phyloP scores from a whole-genome alignment of 257 asterid genomes.

The Forsythia viridissima region DNA sequence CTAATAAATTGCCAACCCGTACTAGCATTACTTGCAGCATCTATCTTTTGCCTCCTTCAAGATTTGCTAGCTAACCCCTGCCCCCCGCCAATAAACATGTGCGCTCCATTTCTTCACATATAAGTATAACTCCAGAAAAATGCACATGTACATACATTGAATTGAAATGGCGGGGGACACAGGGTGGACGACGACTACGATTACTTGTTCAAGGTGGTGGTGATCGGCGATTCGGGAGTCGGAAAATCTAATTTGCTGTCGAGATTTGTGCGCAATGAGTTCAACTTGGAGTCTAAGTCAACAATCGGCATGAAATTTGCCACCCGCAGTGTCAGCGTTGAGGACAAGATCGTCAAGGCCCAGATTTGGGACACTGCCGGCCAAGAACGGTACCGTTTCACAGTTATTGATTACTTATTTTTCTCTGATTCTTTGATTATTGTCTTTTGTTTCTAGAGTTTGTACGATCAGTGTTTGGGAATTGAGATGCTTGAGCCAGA shows the following conservation, averaged over 20 bases:
- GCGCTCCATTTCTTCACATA: no score
- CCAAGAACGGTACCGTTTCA: conserved; percentile 40
- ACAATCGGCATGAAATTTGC: conserved; percentile 65
- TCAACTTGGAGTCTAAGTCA: conserved; percentile 64
- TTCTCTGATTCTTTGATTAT: neutral
- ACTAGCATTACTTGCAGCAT: no score
- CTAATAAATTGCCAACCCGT: no score
- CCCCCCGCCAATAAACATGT: no score
- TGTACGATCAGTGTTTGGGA: neutral
- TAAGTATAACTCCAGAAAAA: no score
- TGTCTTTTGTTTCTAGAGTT: neutral
- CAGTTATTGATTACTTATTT: no score
- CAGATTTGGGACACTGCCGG: conserved; percentile 30
- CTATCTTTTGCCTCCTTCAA: no score
- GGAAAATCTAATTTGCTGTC: conserved; percentile 60
- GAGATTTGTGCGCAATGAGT: conserved; percentile 59
- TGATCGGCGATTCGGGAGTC: conserved; percentile 67
- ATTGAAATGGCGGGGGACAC: conserved; percentile 54
- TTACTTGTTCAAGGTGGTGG: conserved; percentile 59
- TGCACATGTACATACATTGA: neutral
- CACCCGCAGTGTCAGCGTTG: conserved; percentile 56
- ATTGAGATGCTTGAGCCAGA: neutral
- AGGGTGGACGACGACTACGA: conserved; percentile 66
- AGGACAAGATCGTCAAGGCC: conserved; percentile 59
- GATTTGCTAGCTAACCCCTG: no score